Evolutionary conservation across 2,329 filamentous ascomycete species (phyloP).

Genomic region (Biscogniauxia mediterranea): DNA sequence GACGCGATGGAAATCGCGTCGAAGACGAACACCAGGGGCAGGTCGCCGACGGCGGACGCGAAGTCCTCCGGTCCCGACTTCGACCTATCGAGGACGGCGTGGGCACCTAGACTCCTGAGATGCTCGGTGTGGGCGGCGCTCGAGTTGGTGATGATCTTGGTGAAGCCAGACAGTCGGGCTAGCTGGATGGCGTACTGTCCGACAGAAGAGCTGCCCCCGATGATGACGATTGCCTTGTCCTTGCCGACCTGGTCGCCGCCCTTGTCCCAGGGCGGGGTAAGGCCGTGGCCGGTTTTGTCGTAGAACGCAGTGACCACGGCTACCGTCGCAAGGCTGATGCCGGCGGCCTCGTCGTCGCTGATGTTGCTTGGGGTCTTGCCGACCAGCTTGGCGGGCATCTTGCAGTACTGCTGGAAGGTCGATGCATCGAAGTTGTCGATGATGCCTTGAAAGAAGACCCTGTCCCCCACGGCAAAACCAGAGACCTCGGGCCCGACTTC

Average conservation of each 20-base stretch:
- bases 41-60: conserved; percentile 22
- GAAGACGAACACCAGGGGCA: conserved; percentile 31
- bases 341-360: conserved; percentile 31
- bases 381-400: conserved; percentile 33
- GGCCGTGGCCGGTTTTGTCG: conserved; percentile 22
- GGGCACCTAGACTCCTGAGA: conserved; percentile 23
- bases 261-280: conserved; percentile 32
- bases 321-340: conserved; percentile 25
- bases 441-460: conserved; percentile 37
- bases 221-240: conserved; percentile 25
- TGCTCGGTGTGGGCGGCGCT: conserved; percentile 26
- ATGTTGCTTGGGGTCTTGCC: conserved; percentile 32
- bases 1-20: conserved; percentile 31
- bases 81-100: conserved; percentile 28
- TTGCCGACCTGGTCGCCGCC: conserved; percentile 22
- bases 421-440: conserved; percentile 28
- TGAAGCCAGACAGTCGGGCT: conserved; percentile 33
- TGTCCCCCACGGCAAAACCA: conserved; percentile 22
- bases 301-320: conserved; percentile 23
- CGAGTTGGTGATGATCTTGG: conserved; percentile 33
- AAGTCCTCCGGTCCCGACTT: conserved; percentile 22
- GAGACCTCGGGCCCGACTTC: conserved; percentile 22
- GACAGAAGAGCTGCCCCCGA: conserved; percentile 36
- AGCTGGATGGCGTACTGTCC: conserved; percentile 36
- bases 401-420: conserved; percentile 39